Evolutionary conservation across 306 rosid genomes (phyloP).

Genomic region (Ammopiptanthus mongolicus): DNA sequence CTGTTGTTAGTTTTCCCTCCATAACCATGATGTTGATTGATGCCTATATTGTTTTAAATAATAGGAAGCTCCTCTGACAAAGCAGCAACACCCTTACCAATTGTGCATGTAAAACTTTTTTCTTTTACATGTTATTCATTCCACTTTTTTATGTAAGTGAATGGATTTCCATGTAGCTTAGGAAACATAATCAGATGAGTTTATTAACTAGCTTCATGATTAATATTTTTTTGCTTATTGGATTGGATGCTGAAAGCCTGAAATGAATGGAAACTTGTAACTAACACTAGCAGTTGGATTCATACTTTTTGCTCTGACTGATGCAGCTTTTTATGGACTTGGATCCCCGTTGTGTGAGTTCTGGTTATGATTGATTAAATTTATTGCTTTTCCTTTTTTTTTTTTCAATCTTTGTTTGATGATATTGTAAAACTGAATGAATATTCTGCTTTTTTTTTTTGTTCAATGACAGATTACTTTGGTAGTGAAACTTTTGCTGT

Average conservation of each 20-base stretch:
- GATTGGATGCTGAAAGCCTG: slow-evolving; percentile 1
- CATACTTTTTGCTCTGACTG: background rate
- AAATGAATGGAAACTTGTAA: background rate
- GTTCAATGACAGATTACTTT: slow-evolving; percentile 29
- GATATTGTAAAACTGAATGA: slow-evolving; percentile 1
- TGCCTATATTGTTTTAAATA: slow-evolving; percentile 1
- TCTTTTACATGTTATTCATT: background rate
- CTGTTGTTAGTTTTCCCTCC: slow-evolving; percentile 38
- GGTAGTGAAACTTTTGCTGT: background rate
- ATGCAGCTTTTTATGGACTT: background rate
- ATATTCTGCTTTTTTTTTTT: background rate
- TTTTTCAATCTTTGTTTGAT: background rate
- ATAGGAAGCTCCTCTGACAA: too few species aligned
- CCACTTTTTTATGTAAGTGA: background rate
- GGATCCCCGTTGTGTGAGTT: slow-evolving; percentile 29
- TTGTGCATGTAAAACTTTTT: background rate
- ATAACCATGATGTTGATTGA: slow-evolving; percentile 43
- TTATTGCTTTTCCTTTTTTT: background rate
- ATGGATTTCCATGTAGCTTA: slow-evolving; percentile 22
- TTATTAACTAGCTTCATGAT: slow-evolving; percentile 1
- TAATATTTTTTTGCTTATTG: background rate
- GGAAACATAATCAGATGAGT: background rate
- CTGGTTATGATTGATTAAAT: slow-evolving; percentile 11
- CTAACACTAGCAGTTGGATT: background rate
- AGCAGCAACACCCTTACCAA: slow-evolving; percentile 1